phyloP scores from a whole-genome alignment of 768 basidiomycete species.

The Tricholoma matsutake region DNA sequence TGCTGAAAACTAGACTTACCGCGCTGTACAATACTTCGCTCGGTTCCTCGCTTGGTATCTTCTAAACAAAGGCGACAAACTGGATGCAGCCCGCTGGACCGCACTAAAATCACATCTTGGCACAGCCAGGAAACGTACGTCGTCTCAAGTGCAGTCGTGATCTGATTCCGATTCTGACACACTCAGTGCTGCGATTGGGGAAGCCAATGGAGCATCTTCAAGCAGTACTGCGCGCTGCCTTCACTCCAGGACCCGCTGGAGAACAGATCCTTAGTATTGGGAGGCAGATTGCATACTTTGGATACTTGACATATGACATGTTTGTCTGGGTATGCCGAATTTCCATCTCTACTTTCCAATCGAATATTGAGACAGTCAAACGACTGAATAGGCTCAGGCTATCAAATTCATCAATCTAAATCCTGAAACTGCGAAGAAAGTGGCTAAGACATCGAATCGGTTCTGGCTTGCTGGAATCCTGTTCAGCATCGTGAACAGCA shows the following conservation, averaged over 20 bases:
- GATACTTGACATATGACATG: slow-evolving; percentile 80
- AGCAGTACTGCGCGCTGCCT: slow-evolving; percentile 72
- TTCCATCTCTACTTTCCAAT: background rate
- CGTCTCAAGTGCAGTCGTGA: background rate
- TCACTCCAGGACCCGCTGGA: slow-evolving; percentile 48
- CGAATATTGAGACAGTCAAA: background rate
- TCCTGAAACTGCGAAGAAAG: slow-evolving; percentile 56
- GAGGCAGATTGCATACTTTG: slow-evolving; percentile 86
- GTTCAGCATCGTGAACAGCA: slow-evolving; percentile 69
- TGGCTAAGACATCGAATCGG: slow-evolving; percentile 67
- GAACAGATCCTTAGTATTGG: slow-evolving; percentile 80
- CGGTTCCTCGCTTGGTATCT: slow-evolving; percentile 87
- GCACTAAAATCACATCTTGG: slow-evolving; percentile 86
- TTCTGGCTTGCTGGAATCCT: slow-evolving; percentile 89
- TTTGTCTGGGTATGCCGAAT: slow-evolving; percentile 71
- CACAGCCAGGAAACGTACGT: slow-evolving; percentile 79
- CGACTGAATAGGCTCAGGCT: slow-evolving; percentile 41
- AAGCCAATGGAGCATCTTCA: slow-evolving; percentile 95
- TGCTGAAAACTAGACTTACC: slow-evolving; percentile 62
- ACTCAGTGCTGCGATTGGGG: slow-evolving; percentile 83
- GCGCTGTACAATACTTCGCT: slow-evolving; percentile 87
- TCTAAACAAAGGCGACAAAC: slow-evolving; percentile 63
- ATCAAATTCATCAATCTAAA: slow-evolving; percentile 61
- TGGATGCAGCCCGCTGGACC: slow-evolving; percentile 72
- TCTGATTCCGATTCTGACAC: slow-evolving; percentile 6